A percentile compares a stretch with the other conserved stretches of the same genome.
These are phyloP conservation scores for Flueggea neowawraea DNA, from an alignment of 441 rosid species.

Conservation along the genomic window DNA sequence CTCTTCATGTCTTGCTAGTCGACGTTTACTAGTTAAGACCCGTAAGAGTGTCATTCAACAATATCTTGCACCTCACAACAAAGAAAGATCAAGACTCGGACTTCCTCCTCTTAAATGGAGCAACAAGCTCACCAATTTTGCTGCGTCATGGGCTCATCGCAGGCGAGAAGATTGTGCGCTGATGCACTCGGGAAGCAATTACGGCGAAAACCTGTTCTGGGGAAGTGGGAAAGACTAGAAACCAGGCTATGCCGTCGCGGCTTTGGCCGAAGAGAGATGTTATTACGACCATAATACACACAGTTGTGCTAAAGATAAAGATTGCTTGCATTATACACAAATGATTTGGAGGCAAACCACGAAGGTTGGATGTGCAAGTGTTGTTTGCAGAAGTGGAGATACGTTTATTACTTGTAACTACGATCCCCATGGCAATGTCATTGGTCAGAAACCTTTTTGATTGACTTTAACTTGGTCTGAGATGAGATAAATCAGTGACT, in stretches of 20 bases:
- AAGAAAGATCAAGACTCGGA: constrained; percentile 33
- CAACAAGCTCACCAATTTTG: constrained; percentile 39
- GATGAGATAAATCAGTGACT: no score
- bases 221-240: constrained; percentile 53
- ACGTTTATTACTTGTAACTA: constrained; percentile 49
- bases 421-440: constrained; percentile 56
- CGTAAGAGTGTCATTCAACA: constrained; percentile 15
- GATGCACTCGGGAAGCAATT: constrained; percentile 42
- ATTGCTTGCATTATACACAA: constrained; percentile 59
- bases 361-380: constrained; percentile 48
- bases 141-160: constrained; percentile 35
- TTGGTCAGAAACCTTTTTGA: constrained; percentile 55
- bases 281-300: constrained; percentile 35
- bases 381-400: constrained; percentile 38
- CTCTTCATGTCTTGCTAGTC: neutral
- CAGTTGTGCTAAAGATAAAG: constrained; percentile 27
- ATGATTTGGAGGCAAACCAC: constrained; percentile 52
- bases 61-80: constrained; percentile 41
- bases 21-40: constrained; percentile 7
- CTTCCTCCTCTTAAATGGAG: constrained; percentile 62
- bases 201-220: constrained; percentile 62
- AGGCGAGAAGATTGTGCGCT: constrained; percentile 42
- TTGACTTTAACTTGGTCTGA: no score
- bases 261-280: constrained; percentile 44
- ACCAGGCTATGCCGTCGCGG: constrained; percentile 33